Percentiles rank a stretch among this genome's conserved stretches.
Evolutionary conservation across 345 rosid genomes (phyloP).

Genomic region (Conringia planisiliqua): DNA sequence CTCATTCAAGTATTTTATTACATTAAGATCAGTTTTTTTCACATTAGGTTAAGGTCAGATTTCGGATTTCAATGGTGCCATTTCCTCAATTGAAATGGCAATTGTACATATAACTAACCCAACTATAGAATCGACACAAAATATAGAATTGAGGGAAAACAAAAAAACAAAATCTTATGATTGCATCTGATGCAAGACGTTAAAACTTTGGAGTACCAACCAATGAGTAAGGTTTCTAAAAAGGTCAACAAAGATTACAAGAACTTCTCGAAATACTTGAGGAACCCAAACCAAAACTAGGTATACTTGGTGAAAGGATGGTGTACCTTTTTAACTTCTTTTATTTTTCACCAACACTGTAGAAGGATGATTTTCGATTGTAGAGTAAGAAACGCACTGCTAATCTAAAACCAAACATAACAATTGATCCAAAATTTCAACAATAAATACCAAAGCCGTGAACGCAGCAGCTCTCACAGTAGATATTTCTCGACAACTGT

Average conservation of each 20-base stretch:
- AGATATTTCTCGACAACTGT: conserved; percentile 85
- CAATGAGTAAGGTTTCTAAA: not conserved
- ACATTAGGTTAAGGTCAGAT: too few relatives aligned
- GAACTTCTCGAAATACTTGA: not conserved
- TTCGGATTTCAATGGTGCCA: too few relatives aligned
- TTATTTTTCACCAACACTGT: conserved; percentile 13
- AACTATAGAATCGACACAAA: not conserved
- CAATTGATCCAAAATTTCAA: conserved; percentile 7
- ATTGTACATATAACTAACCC: not conserved
- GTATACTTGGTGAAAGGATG: not conserved
- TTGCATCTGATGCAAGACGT: not conserved
- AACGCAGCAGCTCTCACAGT: conserved; percentile 31
- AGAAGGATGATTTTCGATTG: not conserved
- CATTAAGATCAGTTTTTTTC: too few relatives aligned
- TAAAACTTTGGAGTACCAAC: not conserved
- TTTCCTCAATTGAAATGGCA: too few relatives aligned
- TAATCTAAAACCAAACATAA: conserved; percentile 10
- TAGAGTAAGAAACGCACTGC: not conserved
- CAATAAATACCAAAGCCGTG: not conserved
- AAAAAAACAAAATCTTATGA: not conserved
- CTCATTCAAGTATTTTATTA: too few relatives aligned
- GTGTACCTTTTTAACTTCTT: not conserved
- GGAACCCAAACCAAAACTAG: not conserved
- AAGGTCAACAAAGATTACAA: not conserved
- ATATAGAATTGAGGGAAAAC: too few relatives aligned